Base-by-base conservation (phyloP, 2,329 filamentous ascomycete genomes). In the Mycosphaerella sp. region DNA sequence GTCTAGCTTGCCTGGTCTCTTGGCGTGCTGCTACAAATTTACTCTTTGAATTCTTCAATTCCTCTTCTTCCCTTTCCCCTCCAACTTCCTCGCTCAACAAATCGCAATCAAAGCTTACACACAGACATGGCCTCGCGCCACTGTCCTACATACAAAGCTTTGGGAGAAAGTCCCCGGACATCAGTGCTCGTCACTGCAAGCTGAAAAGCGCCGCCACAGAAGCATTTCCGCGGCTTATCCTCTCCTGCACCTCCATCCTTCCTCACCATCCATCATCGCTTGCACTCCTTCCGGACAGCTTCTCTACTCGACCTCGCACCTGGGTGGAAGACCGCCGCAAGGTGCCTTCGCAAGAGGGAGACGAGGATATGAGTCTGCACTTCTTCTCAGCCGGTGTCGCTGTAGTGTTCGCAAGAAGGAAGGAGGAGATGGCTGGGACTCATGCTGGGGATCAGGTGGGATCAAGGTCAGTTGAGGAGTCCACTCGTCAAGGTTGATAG, bases 111-210 rank as follows among this genome's bases (percentile, higher is more conserved):
- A 95, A 96, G 91, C 90, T 89, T 75, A 89, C 87, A 85, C 76
- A 95, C 88, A 85, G 88, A 66, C 63, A 86, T 32, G 52, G 67
- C 65, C 64, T 70, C 64, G 65, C 64, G 65, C 64, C 67, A 64
- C 59, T 63, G 64, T 64, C 58, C 49, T 71, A 60, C 73, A 66
- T 64, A 70, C 46, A 69, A 62, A 59, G 90, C 90, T 96, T 96
- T 93, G 89, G 91, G 91, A 95, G 91, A 97, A 97, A 97, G 91
- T 97, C 91, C 91, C 91, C 91, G 91, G 91, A 96, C 90, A 84
- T 58, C 71, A 67, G 67, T 68, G 74, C 70, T 75, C 41, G 16
- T 43, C 47, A 49, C 57, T 76, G 75, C 73, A 71, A 80, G 90
- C 89, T 88, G 89, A 94, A 95, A 96, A 87, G 89, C 90, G 88